Evolutionary conservation across 495 filamentous ascomycete genomes (phyloP), one percentile per base, ranked within the genome.

Genomic region (Acidiella bohemica): DNA sequence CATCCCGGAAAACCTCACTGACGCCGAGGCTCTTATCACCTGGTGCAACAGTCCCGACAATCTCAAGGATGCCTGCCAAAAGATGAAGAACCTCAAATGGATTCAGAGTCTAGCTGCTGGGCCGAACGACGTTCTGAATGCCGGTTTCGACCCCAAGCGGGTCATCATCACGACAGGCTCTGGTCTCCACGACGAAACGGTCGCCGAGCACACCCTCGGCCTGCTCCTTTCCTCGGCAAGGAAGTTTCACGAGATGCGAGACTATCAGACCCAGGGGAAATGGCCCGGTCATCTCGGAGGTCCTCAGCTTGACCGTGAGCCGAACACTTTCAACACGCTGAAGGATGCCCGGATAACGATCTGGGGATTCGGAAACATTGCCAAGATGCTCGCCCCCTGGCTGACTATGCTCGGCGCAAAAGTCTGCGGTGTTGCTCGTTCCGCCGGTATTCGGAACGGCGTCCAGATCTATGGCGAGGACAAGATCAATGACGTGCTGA

Each of bases 21-120:
- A 76, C 55, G 72, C 72, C 51, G 62, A 68, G 4, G 53, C 67
- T 45, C 63, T 76, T 27, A 54, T 76, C 5, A 74, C 72, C 21
- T 76, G 72, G 72, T 32, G 54, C 56, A 76, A 76, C 59, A 60
- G 52, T 32, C 17, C 66, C 13, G 50, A 46, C 12, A 75, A 73
- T 58, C 69, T 76, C 31, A 42, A 55, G 10, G 65, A 72, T 50
- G 72, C 72, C 24, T 64, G 59, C 3, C 20, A 47, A 11, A 57
- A 61, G 39, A 56, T 75, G 51, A 66, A 58, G 24, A 67, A 67
- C 24, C 59, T 76, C 14, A 59, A 59, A 29, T 76, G 72, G 72
- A 74, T 76, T 56, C 72, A 76, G 44, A 68, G 65, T 0, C 69
- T 75, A 20, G 72, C 72, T 16, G 72, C 72, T 2, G 72, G 72